A percentile compares a stretch with the other conserved stretches of the same genome.
These are phyloP conservation scores for Thinopyrum elongatum DNA, from an alignment of 176 grass and related monocot species.

Conservation along the genomic window DNA sequence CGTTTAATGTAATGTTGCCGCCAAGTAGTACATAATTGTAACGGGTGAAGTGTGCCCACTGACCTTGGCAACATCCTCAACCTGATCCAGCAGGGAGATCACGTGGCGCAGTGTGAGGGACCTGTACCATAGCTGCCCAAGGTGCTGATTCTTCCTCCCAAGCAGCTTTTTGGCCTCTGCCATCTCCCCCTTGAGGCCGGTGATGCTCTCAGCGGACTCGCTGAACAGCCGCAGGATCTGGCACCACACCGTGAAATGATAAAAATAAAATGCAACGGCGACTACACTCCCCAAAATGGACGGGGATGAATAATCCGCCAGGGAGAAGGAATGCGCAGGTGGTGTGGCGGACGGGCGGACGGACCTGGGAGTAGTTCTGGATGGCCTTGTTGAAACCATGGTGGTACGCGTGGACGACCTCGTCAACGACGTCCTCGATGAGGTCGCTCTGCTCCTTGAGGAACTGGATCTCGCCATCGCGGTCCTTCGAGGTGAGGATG, in stretches of 20 bases:
- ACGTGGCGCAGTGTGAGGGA: constrained; percentile 87
- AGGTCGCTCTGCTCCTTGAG: constrained; percentile 93
- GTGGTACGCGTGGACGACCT: constrained; percentile 96
- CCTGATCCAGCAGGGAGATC: constrained; percentile 79
- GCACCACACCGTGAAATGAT: not conserved
- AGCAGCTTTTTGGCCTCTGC: constrained; percentile 79
- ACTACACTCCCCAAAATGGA: not conserved
- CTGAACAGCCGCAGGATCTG: constrained; percentile 94
- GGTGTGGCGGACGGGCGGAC: not conserved
- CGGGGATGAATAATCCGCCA: not conserved
- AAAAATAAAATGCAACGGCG: constrained; percentile 20
- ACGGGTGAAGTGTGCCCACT: not conserved
- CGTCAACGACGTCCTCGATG: constrained; percentile 87
- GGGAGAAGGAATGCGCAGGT: not conserved
- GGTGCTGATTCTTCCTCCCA: constrained; percentile 83
- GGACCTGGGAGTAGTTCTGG: constrained; percentile 92
- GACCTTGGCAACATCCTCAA: constrained; percentile 94
- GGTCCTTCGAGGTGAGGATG: constrained; percentile 85
- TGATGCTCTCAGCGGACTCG: constrained; percentile 85
- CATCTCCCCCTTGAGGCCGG: constrained; percentile 87
- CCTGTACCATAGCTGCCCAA: constrained; percentile 90
- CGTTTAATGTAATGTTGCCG: not conserved
- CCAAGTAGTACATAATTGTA: not conserved
- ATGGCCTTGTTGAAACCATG: constrained; percentile 99
- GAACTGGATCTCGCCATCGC: constrained; percentile 95